Conservation (phyloP, 192 early-diverging fungal species). For the Mortierella hygrophila region DNA sequence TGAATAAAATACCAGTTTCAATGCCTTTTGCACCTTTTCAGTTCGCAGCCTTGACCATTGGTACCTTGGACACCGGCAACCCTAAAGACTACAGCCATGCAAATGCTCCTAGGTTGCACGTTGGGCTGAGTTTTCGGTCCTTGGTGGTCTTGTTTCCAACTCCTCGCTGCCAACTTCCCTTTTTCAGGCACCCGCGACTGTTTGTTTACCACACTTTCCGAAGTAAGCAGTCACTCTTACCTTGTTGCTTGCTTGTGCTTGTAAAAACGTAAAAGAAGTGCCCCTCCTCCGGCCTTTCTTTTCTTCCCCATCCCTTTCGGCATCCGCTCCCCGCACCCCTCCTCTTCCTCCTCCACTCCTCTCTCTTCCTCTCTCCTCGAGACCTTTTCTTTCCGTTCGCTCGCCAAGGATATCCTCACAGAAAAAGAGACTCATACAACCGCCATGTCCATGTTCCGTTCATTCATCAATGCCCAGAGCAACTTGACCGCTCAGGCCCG, state of each 20-base stretch:
- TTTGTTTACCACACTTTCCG: constrained; percentile 53
- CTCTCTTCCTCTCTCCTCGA: neutral
- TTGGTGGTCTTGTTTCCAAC: too few species aligned
- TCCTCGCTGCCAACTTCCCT: neutral
- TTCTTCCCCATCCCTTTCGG: constrained; percentile 10
- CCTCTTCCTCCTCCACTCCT: neutral
- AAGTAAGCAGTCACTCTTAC: constrained; percentile 1
- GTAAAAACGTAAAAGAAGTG: neutral
- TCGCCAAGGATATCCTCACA: constrained; percentile 5
- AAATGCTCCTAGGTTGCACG: too few species aligned
- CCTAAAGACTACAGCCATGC: too few species aligned
- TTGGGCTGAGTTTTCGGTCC: neutral
- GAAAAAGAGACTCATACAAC: constrained; percentile 4
- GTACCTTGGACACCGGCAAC: too few species aligned
- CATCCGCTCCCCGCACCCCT: constrained; percentile 3
- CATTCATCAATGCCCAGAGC: constrained; percentile 51
- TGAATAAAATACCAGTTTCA: neutral
- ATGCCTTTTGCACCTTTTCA: neutral
- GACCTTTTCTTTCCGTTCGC: neutral
- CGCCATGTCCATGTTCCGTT: constrained; percentile 50
- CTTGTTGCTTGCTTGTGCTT: neutral
- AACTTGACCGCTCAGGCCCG: constrained; percentile 47
- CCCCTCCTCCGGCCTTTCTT: constrained; percentile 4
- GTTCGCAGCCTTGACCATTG: neutral
- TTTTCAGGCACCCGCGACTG: constrained; percentile 15